A percentile compares a stretch with the other conserved stretches of the same genome.
Conservation (phyloP, 2,329 filamentous ascomycete species). For the Penicillium concentricum region DNA sequence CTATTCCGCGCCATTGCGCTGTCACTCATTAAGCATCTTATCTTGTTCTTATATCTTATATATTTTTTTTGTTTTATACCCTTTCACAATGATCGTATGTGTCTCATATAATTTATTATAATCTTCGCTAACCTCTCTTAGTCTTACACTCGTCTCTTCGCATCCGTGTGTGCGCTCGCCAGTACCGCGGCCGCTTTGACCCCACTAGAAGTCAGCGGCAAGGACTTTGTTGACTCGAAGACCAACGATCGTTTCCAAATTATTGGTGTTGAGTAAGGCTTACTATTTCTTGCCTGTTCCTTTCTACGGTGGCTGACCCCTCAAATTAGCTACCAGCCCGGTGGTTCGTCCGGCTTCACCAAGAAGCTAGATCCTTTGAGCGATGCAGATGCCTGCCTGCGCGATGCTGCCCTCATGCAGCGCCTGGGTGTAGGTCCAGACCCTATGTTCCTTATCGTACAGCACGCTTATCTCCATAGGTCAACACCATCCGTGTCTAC, state of each 20-base stretch:
- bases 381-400: slow-evolving; percentile 57
- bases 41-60: background rate
- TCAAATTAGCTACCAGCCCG: slow-evolving; percentile 59
- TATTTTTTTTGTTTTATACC: background rate
- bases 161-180: slow-evolving; percentile 44
- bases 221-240: slow-evolving; percentile 61
- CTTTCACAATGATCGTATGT: slow-evolving; percentile 27
- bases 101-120: background rate
- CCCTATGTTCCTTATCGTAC: background rate
- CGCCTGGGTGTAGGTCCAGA: slow-evolving; percentile 52
- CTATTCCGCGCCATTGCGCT: slow-evolving; percentile 15
- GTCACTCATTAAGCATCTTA: slow-evolving; percentile 21
- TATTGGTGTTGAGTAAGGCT: slow-evolving; percentile 58
- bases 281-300: background rate
- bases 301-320: slow-evolving; percentile 4
- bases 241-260: slow-evolving; percentile 61
- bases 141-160: slow-evolving; percentile 37
- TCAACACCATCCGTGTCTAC: slow-evolving; percentile 66
- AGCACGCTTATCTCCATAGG: slow-evolving; percentile 27
- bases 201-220: slow-evolving; percentile 56
- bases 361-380: slow-evolving; percentile 56
- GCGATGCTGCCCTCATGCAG: slow-evolving; percentile 65
- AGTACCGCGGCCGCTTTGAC: slow-evolving; percentile 54
- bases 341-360: slow-evolving; percentile 59
- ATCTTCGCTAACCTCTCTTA: background rate